A percentile compares a stretch with the other conserved stretches of the same genome.
Conservation (phyloP, 768 basidiomycete genomes). For the Hygrophorus russula region DNA sequence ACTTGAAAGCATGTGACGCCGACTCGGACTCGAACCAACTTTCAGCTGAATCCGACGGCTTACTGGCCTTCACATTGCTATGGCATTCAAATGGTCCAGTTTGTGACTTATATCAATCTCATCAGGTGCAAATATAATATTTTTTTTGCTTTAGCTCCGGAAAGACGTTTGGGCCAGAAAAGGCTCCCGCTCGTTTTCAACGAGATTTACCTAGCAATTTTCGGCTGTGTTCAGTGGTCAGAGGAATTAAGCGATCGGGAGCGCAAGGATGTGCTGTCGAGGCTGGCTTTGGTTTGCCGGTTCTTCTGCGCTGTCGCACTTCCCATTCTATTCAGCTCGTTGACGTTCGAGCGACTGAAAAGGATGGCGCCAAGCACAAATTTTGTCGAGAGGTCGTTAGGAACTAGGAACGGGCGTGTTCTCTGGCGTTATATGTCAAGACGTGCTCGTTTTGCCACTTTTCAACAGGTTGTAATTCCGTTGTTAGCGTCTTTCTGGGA, state of each 20-base stretch:
- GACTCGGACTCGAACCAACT: no score
- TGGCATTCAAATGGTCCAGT: no score
- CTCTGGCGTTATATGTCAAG: slow-evolving; percentile 20
- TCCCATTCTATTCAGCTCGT: slow-evolving; percentile 26
- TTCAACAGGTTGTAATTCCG: no score
- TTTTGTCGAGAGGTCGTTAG: slow-evolving; percentile 19
- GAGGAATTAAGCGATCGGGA: slow-evolving; percentile 10
- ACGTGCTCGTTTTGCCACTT: no score
- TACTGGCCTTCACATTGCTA: no score
- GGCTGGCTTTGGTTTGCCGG: slow-evolving; percentile 29
- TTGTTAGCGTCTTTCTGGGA: no score
- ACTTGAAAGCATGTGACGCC: no score
- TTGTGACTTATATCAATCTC: no score
- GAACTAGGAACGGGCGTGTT: slow-evolving; percentile 15
- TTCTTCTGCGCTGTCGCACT: slow-evolving; percentile 28
- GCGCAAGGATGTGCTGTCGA: slow-evolving; percentile 13
- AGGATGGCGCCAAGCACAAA: slow-evolving; percentile 1
- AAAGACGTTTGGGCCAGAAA: slow-evolving; percentile 7
- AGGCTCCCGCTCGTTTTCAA: slow-evolving; percentile 24
- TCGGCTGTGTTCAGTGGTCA: slow-evolving; percentile 19
- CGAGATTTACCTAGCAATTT: slow-evolving; percentile 34
- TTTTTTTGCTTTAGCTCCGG: slow-evolving; percentile 15
- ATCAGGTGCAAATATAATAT: no score
- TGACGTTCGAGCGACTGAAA: slow-evolving; percentile 13
- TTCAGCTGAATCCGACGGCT: no score